Percentiles rank a stretch among this genome's conserved stretches.
Evolutionary conservation across 129 eudicot genomes (phyloP).

Genomic region (Helichrysum umbraculigerum): DNA sequence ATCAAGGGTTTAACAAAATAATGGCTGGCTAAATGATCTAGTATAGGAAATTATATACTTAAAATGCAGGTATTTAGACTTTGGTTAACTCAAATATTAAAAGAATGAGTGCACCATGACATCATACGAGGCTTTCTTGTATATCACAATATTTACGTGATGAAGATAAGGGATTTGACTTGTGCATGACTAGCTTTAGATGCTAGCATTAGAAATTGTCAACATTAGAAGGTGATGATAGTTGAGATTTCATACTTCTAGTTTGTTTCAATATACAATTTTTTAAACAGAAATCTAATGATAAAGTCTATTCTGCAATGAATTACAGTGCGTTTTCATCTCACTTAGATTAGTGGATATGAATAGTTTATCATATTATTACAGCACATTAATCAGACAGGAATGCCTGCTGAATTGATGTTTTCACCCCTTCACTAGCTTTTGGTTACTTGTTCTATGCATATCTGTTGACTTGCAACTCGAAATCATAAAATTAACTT

Average conservation of each 20-base stretch:
- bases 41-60: too few relatives aligned
- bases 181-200: conserved; percentile 5
- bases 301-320: background rate
- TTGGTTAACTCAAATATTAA: background rate
- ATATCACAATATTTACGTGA: background rate
- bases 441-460: background rate
- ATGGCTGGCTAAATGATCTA: conserved; percentile 1
- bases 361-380: background rate
- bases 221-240: background rate
- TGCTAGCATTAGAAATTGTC: background rate
- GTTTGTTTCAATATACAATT: background rate
- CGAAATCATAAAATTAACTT: too few relatives aligned
- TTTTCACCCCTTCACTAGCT: conserved; percentile 10
- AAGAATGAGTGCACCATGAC: background rate
- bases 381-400: background rate
- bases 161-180: background rate
- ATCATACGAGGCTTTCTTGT: background rate
- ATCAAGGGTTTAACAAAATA: background rate
- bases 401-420: background rate
- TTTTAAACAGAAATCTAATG: background rate
- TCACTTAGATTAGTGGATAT: background rate
- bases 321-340: conserved; percentile 9
- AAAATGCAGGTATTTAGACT: background rate
- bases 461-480: too few relatives aligned
- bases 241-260: background rate